phyloP scores from a whole-genome alignment of 345 rosid genomes.

The Murraya koenigii region DNA sequence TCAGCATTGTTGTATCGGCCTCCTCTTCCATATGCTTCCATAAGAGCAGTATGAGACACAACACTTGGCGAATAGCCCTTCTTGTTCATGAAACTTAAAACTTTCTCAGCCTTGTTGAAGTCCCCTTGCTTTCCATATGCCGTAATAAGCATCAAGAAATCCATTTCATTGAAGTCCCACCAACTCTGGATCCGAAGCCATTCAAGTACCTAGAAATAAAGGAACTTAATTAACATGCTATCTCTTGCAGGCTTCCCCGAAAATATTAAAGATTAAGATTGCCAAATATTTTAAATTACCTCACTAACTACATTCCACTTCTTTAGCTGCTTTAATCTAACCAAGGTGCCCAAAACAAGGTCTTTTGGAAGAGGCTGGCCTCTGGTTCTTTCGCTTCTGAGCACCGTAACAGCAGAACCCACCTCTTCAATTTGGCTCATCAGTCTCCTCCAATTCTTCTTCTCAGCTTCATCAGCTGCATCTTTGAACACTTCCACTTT shows the following conservation, averaged over 20 bases:
- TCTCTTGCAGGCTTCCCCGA: neutral
- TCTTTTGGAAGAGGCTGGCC: slow-evolving; percentile 61
- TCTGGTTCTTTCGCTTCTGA: slow-evolving; percentile 41
- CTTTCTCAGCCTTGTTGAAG: slow-evolving; percentile 79
- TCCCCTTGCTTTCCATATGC: slow-evolving; percentile 89
- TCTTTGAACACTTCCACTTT: slow-evolving; percentile 74
- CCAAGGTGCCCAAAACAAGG: slow-evolving; percentile 79
- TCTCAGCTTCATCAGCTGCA: slow-evolving; percentile 65
- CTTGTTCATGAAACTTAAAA: slow-evolving; percentile 63
- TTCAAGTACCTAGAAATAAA: slow-evolving; percentile 69
- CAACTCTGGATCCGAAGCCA: slow-evolving; percentile 83
- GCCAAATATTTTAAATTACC: slow-evolving; percentile 37
- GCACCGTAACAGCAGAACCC: slow-evolving; percentile 65
- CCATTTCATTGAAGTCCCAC: slow-evolving; percentile 95
- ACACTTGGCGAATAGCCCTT: slow-evolving; percentile 71
- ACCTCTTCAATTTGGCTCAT: slow-evolving; percentile 75
- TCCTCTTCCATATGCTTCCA: slow-evolving; percentile 96
- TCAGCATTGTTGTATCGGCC: slow-evolving; percentile 82
- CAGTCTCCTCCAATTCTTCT: slow-evolving; percentile 79
- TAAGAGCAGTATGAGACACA: slow-evolving; percentile 81
- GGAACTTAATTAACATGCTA: neutral
- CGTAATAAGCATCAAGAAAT: slow-evolving; percentile 76
- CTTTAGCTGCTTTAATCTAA: slow-evolving; percentile 88
- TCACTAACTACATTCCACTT: slow-evolving; percentile 84
- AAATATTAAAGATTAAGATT: neutral